phyloP scores from a whole-genome alignment of 2,329 filamentous ascomycete species.

The Diaporthe ilicicola region DNA sequence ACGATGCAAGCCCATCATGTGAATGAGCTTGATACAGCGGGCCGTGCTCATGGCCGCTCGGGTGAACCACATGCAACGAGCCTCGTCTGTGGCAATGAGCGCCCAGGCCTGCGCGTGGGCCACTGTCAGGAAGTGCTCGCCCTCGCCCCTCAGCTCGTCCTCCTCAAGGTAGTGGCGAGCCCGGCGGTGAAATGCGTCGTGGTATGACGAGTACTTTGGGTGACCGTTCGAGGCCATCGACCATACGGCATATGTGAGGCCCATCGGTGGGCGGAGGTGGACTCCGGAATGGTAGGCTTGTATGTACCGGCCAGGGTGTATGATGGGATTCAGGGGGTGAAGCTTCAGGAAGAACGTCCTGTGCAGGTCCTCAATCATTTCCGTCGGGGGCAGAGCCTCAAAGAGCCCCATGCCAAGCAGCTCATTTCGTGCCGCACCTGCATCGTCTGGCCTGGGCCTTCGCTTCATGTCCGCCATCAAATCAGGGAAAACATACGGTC shows the following conservation, averaged over 20 bases:
- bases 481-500: conserved; percentile 7
- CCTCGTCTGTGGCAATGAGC: conserved; percentile 80
- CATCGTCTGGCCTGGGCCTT: conserved; percentile 12
- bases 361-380: conserved; percentile 86
- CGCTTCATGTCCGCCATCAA: conserved; percentile 9
- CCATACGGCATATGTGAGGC: conserved; percentile 88
- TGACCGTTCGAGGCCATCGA: conserved; percentile 76
- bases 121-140: conserved; percentile 82
- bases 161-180: conserved; percentile 83
- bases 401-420: conserved; percentile 83
- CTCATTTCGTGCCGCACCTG: conserved; percentile 57
- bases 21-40: conserved; percentile 72
- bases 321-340: conserved; percentile 76
- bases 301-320: conserved; percentile 80
- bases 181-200: conserved; percentile 82
- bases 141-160: conserved; percentile 86
- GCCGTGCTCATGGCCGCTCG: conserved; percentile 85
- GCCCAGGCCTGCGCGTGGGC: conserved; percentile 83
- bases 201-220: conserved; percentile 75
- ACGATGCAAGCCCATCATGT: conserved; percentile 87
- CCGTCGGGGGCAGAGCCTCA: conserved; percentile 79
- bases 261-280: conserved; percentile 81
- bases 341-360: conserved; percentile 79
- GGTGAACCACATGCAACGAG: conserved; percentile 85
- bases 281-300: conserved; percentile 77